Base-by-base conservation (phyloP, 306 rosid genomes). In the Boehmeria nivea region DNA sequence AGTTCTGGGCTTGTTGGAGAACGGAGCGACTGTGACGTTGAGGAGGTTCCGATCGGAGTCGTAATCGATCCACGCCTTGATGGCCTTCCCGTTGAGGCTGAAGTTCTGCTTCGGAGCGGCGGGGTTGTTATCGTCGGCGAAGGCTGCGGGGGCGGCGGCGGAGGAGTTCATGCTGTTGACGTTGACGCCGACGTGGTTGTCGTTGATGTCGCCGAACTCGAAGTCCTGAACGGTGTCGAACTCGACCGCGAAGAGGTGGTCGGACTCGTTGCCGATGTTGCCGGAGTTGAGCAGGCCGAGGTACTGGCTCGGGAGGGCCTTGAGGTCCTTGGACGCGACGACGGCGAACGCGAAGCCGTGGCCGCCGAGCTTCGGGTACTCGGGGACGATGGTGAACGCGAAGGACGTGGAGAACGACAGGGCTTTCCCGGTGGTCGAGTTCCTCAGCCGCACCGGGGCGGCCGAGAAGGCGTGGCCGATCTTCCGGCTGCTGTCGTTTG, bases 221-320 rank as follows among this genome's bases (percentile, higher is more conserved):
- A 88, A 88, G 51, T 88, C 96, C 65, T 80, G 85, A 20, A 88
- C 96, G 12, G 86, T 80, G 38, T 88, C 96, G 48, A 88, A 85
- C 65, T 88, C 96, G 43, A 85, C 78, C 24, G 94, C 96, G 64
- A 88, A 82, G 43, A 85, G 58, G 19, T 85, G 91, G 50, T 83
- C 72, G n/a, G 95, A 40, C 60, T 66, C 68, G 67, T 85, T 82
- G 3, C 88, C 91, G 22, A 51, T 24, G 24, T 85, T 79, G n/a
- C 44, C 74, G 2, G 86, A 23, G 12, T 85, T 88, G 4, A 85
- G 64, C 12, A 88, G 78, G 2, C 96, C 96, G 14, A 88, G 79
- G 53, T 85, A 88, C 70, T 88, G 96, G 47, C 86, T 80, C 8
- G 96, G 96, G 0, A 78, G 64, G 55, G 86, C 83, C 8, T 72